A percentile compares a stretch with the other conserved stretches of the same genome.
phyloP scores from a whole-genome alignment of 2,329 filamentous ascomycete genomes.

The Pseudocercospora pini-densiflorae region DNA sequence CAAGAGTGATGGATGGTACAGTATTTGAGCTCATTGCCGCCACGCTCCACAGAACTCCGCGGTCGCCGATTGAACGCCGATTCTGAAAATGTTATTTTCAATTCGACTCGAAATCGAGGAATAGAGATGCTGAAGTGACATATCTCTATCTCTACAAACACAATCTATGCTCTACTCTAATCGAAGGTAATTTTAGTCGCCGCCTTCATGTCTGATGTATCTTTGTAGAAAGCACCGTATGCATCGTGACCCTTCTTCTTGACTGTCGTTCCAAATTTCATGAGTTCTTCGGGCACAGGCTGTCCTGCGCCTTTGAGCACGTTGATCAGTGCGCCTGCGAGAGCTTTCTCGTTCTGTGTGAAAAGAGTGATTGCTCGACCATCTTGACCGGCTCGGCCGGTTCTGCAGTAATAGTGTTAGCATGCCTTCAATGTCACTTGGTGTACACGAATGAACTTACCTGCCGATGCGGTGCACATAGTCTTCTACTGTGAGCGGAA shows the following conservation, averaged over 20 bases:
- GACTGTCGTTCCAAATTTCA: conserved; percentile 97
- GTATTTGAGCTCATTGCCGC: background rate
- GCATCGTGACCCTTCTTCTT: conserved; percentile 98
- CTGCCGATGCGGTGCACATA: conserved; percentile 94
- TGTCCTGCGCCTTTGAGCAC: conserved; percentile 94
- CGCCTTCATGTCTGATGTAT: conserved; percentile 80
- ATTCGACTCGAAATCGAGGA: background rate
- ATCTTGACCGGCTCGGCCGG: conserved; percentile 87
- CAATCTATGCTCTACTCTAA: conserved; percentile 26
- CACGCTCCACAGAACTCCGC: background rate
- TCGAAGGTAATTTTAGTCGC: conserved; percentile 94
- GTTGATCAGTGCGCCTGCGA: conserved; percentile 91
- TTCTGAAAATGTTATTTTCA: background rate
- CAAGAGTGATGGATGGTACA: background rate
- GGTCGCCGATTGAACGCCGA: conserved; percentile 7
- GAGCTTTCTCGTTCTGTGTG: conserved; percentile 90
- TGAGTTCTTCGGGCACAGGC: conserved; percentile 81
- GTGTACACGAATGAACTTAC: conserved; percentile 31
- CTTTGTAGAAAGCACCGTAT: conserved; percentile 95
- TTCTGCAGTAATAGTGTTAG: conserved; percentile 56
- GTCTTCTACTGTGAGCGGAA: conserved; percentile 93
- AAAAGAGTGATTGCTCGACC: conserved; percentile 92
- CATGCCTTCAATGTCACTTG: background rate
- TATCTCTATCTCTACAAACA: background rate
- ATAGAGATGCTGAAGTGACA: background rate